Evolutionary conservation across 345 rosid species (phyloP), one percentile per base, ranked within the genome.

Genomic region (Cardamine resedifolia): DNA sequence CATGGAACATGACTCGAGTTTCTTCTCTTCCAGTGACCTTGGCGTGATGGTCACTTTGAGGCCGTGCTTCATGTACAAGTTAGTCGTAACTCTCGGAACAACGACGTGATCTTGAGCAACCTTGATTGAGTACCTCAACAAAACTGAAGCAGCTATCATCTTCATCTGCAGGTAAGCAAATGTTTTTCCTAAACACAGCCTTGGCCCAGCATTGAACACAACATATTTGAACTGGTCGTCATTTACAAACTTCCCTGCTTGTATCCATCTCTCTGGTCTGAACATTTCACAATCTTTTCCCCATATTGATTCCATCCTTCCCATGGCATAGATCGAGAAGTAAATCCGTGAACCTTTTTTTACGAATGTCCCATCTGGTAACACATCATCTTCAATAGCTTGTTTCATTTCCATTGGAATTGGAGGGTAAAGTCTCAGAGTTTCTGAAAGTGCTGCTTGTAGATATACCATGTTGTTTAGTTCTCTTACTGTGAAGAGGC

Each of bases 301-400:
- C 91, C 96, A 87, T 0, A 87, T 49, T 0, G 51, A 52, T 18
- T 81, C 83, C 86, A 85, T 84, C 71, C 91, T 76, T 31, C 88
- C 96, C 96, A 85, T 89, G 11, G 90, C 90, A 34, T 85, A 89
- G 7, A 85, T 81, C 33, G 86, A 83, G 51, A 85, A 89, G 2
- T 83, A 81, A 2, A 84, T 84, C 11, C 84, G 57, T 39, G 79
- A 79, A 2, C 88, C 96, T 74, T 79, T 82, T 6, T 34, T 20
- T 3, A 87, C 64, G 21, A 53, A 80, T 0, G 87, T 85, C 12
- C 90, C 88, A 30, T 89, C 91, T 0, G 88, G 84, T 3, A 87
- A 74, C 11, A 81, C 14, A 16, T 89, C 91, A 21, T 87, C 88
- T 3, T 71, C 71, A 12, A 27, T 34, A 0, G 87, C 80, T 67